Evolutionary conservation across 2,329 filamentous ascomycete genomes (phyloP).

Genomic region (Amylocarpus encephaloides): DNA sequence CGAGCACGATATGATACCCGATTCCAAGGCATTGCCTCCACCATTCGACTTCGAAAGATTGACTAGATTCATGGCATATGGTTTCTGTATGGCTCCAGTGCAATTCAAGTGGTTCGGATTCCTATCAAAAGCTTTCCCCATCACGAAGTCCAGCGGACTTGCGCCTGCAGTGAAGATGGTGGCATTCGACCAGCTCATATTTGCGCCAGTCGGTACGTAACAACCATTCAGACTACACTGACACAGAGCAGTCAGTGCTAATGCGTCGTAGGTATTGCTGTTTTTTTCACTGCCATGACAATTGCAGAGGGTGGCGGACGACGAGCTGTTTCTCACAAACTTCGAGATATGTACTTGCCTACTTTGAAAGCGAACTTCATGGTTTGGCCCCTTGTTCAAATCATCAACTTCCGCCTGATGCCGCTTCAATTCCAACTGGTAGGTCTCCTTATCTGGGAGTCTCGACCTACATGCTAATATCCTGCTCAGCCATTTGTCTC

Average conservation of each 20-base stretch:
- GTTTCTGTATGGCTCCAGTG: conserved; percentile 89
- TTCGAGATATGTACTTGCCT: conserved; percentile 88
- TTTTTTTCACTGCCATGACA: conserved; percentile 96
- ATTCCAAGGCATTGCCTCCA: conserved; percentile 59
- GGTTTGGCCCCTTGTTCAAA: conserved; percentile 91
- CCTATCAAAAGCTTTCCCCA: conserved; percentile 73
- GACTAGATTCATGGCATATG: conserved; percentile 94
- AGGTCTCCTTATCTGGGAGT: conserved; percentile 36
- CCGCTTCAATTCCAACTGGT: conserved; percentile 96
- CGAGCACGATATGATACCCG: conserved; percentile 60
- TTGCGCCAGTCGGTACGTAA: conserved; percentile 74
- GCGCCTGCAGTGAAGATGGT: conserved; percentile 82
- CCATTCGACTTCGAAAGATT: conserved; percentile 94
- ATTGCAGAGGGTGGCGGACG: conserved; percentile 85
- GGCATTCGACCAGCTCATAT: conserved; percentile 85
- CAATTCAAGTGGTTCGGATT: conserved; percentile 97
- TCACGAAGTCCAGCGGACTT: conserved; percentile 69
- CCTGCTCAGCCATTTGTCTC: conserved; percentile 79
- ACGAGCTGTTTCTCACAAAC: conserved; percentile 73
- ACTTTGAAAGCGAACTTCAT: conserved; percentile 94
- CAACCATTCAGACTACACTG: no score
- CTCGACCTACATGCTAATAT: conserved; percentile 7
- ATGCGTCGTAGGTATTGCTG: conserved; percentile 53
- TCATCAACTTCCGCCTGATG: conserved; percentile 93
- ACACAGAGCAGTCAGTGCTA: background rate